Conservation (phyloP, 495 filamentous ascomycete genomes). For the Pyrenula aspistea region DNA sequence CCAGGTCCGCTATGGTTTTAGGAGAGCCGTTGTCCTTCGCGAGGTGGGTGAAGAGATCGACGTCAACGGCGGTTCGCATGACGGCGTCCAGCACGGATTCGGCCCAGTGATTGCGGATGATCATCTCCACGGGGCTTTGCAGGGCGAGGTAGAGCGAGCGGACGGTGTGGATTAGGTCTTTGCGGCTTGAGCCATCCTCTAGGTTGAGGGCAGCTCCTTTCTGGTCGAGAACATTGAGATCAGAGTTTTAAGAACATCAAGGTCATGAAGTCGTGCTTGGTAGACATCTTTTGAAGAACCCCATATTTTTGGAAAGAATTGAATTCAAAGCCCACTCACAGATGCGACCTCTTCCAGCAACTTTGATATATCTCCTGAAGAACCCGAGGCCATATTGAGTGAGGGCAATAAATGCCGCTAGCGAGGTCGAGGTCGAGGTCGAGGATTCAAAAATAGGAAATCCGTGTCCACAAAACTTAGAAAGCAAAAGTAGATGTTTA, state of each 20-base stretch:
- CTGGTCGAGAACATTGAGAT: slow-evolving; percentile 11
- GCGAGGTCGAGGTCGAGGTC: too few species aligned
- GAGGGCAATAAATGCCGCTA: too few species aligned
- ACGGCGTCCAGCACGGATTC: slow-evolving; percentile 7
- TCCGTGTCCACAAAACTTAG: too few species aligned
- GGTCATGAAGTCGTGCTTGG: neutral
- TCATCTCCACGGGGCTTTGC: slow-evolving; percentile 29
- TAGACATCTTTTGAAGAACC: neutral
- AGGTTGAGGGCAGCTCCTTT: slow-evolving; percentile 10
- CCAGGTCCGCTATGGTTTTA: neutral
- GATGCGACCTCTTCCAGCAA: neutral
- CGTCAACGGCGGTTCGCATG: neutral
- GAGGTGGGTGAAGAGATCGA: neutral
- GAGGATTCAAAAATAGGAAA: too few species aligned
- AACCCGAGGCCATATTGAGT: neutral
- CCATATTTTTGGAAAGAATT: neutral
- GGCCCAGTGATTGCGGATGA: slow-evolving; percentile 27
- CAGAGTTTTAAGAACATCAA: too few species aligned
- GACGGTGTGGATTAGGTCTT: slow-evolving; percentile 17
- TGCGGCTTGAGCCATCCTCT: slow-evolving; percentile 9
- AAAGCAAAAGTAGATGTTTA: too few species aligned
- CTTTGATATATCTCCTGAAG: neutral
- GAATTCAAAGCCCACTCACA: neutral
- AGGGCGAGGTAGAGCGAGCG: slow-evolving; percentile 20
- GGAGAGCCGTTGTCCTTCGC: neutral